Evolutionary conservation across 805 yeast genomes (phyloP).

Genomic region (Priceomyces medius): DNA sequence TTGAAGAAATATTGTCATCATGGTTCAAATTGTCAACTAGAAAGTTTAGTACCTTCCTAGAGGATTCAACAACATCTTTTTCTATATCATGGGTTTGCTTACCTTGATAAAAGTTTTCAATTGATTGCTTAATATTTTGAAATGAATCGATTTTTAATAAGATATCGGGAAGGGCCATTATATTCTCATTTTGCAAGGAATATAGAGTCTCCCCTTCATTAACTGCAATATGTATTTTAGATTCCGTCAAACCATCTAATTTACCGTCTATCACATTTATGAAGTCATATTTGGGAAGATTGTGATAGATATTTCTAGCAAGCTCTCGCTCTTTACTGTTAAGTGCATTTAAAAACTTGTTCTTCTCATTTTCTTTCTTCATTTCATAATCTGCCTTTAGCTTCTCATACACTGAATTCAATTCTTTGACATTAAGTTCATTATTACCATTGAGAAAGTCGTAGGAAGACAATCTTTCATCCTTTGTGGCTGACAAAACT

Average conservation of each 20-base stretch:
- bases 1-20: conserved; percentile 2
- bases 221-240: neutral
- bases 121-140: neutral
- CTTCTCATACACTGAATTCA: conserved; percentile 24
- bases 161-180: neutral
- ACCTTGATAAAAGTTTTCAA: neutral
- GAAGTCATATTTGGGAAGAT: neutral
- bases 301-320: conserved; percentile 1
- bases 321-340: conserved; percentile 7
- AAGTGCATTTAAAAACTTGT: conserved; percentile 14
- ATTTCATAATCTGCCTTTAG: conserved; percentile 23
- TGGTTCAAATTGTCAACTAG: neutral
- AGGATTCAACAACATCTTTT: neutral
- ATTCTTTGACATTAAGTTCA: conserved; percentile 7
- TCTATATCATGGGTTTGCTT: neutral
- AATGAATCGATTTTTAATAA: neutral
- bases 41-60: neutral
- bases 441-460: conserved; percentile 10
- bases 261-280: neutral
- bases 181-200: neutral
- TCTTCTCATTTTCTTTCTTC: conserved; percentile 13
- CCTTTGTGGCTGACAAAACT: conserved; percentile 19
- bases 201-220: neutral
- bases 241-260: neutral
- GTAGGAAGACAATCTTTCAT: conserved; percentile 27